A percentile compares a stretch with the other conserved stretches of the same genome.
Evolutionary conservation across 768 basidiomycete genomes (phyloP).

Genomic region (Cubamyces sp.): DNA sequence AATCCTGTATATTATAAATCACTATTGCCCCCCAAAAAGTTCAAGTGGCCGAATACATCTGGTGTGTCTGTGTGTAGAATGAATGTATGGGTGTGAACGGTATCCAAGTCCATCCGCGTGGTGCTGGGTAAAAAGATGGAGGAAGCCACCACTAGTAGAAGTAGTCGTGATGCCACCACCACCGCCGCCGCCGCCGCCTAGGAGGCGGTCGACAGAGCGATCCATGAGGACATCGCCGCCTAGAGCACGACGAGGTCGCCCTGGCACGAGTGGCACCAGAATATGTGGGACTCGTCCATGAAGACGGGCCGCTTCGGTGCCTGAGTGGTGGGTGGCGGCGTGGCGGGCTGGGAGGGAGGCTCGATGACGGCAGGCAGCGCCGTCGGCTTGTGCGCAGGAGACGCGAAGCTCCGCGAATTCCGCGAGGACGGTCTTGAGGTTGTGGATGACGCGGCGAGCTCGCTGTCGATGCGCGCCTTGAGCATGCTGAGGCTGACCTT

Average conservation of each 20-base stretch:
- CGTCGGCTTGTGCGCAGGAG: conserved; percentile 43
- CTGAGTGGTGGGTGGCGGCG: conserved; percentile 30
- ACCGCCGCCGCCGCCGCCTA: background rate
- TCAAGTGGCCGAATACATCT: conserved; percentile 8
- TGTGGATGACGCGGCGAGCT: conserved; percentile 52
- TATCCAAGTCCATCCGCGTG: background rate
- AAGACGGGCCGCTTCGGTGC: conserved; percentile 63
- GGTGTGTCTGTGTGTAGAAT: background rate
- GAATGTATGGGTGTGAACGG: too few species aligned
- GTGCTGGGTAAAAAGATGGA: too few species aligned
- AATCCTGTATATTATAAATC: conserved; percentile 25
- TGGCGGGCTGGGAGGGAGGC: conserved; percentile 31
- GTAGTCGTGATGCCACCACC: too few species aligned
- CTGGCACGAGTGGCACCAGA: conserved; percentile 85
- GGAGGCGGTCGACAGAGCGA: background rate
- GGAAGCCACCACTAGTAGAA: too few species aligned
- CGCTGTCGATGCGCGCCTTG: conserved; percentile 87
- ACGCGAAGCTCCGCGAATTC: conserved; percentile 42
- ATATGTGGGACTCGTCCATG: conserved; percentile 85
- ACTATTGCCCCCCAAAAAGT: conserved; percentile 17
- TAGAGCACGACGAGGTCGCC: conserved; percentile 82
- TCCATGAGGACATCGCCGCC: background rate
- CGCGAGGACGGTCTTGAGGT: conserved; percentile 47
- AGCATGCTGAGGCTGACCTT: conserved; percentile 87
- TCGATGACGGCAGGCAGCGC: conserved; percentile 36